phyloP scores from a whole-genome alignment of 495 filamentous ascomycete species.

The Penicillium goetzii region DNA sequence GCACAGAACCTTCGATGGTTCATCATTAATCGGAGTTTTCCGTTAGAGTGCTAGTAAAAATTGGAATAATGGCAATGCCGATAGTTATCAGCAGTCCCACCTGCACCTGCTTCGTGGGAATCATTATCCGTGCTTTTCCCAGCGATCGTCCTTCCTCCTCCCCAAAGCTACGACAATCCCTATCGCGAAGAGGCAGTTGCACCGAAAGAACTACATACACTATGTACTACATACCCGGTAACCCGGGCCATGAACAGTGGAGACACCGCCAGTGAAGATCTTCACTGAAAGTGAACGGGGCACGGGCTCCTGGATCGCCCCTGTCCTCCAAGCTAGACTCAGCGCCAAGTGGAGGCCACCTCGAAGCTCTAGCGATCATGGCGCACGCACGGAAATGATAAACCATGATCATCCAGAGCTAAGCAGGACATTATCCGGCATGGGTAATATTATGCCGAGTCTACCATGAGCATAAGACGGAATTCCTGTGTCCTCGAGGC shows the following conservation, averaged over 20 bases:
- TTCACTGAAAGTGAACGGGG: slow-evolving; percentile 4
- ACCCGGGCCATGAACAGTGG: slow-evolving; percentile 4
- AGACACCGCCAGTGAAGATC: slow-evolving; percentile 15
- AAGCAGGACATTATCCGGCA: not conserved
- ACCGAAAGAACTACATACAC: not conserved
- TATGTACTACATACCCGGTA: not conserved
- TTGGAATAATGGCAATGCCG: not conserved
- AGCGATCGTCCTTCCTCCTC: not conserved
- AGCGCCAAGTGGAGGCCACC: slow-evolving; percentile 4
- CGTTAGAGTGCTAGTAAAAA: too few species aligned
- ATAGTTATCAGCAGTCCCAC: not conserved
- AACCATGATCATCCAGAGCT: not conserved
- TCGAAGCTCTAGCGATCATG: slow-evolving; percentile 1
- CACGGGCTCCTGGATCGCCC: not conserved
- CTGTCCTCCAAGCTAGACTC: not conserved
- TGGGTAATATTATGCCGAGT: slow-evolving; percentile 2
- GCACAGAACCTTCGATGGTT: not conserved
- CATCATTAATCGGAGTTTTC: not conserved
- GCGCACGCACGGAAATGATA: not conserved
- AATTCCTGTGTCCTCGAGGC: not conserved
- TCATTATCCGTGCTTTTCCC: not conserved
- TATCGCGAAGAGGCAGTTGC: slow-evolving; percentile 9
- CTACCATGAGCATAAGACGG: not conserved
- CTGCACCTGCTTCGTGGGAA: not conserved
- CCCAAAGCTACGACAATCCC: not conserved